These are phyloP conservation scores for Auxenochlorella pyrenoidosa DNA, from an alignment of 139 green algal genomes.

Conservation along the genomic window DNA sequence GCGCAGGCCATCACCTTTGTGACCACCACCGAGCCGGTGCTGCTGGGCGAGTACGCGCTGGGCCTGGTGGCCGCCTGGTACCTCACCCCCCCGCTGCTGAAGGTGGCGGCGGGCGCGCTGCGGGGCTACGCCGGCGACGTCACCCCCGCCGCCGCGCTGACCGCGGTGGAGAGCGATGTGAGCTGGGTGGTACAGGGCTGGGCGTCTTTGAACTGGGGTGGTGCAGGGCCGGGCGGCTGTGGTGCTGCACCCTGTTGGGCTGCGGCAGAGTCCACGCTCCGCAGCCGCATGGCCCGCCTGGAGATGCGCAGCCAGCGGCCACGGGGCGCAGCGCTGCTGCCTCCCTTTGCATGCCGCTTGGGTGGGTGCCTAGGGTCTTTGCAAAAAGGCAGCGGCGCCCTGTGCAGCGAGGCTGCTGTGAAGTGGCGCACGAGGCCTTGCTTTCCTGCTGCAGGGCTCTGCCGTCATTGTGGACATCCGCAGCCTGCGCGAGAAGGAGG, in stretches of 20 bases:
- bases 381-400: no score
- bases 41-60: constrained; percentile 74
- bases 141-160: constrained; percentile 71
- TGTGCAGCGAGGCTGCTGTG: background rate
- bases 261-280: no score
- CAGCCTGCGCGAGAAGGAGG: constrained; percentile 78
- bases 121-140: constrained; percentile 71
- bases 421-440: no score
- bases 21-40: constrained; percentile 56
- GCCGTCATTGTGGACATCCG: constrained; percentile 87
- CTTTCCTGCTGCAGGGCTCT: background rate
- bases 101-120: constrained; percentile 47
- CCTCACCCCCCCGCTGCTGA: constrained; percentile 61
- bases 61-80: constrained; percentile 50
- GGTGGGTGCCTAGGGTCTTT: no score
- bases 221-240: no score
- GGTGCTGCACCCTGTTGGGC: no score
- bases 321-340: no score
- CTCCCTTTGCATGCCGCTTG: no score
- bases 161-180: constrained; percentile 60
- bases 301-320: no score
- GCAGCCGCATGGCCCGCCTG: no score
- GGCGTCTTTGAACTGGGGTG: no score
- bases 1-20: constrained; percentile 52
- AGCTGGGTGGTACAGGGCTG: no score